Evolutionary conservation across 2,329 filamentous ascomycete species (phyloP).

Genomic region (Trichoderma citrinoviride): DNA sequence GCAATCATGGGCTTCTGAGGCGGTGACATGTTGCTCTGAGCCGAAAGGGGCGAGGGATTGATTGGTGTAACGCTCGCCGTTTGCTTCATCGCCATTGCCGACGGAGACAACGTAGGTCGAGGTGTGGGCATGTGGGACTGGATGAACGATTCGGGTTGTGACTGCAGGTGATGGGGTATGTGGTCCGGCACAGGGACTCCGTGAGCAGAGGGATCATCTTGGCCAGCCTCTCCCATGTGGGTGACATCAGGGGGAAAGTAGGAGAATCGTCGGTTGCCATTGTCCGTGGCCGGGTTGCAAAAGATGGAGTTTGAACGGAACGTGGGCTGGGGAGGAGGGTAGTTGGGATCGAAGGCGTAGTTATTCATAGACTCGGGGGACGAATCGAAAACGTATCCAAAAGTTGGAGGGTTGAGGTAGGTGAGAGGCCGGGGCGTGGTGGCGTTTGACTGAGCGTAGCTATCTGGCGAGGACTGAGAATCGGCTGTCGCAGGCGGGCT

Average conservation of each 20-base stretch:
- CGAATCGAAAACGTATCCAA: conserved; percentile 58
- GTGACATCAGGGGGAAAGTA: conserved; percentile 60
- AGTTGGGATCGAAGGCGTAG: conserved; percentile 45
- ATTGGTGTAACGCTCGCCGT: conserved; percentile 31
- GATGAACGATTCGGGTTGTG: conserved; percentile 45
- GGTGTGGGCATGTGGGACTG: conserved; percentile 32
- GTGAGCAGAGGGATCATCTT: conserved; percentile 38
- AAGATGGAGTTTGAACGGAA: conserved; percentile 69
- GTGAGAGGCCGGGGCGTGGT: conserved; percentile 36
- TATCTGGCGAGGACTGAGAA: conserved; percentile 34
- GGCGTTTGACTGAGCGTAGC: conserved; percentile 29
- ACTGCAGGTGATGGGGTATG: conserved; percentile 39
- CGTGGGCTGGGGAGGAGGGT: conserved; percentile 47
- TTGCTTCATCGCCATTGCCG: conserved; percentile 35
- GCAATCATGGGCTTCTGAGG: conserved; percentile 29
- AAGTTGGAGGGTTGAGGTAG: conserved; percentile 52
- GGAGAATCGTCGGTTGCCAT: conserved; percentile 57
- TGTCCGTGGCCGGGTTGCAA: conserved; percentile 55
- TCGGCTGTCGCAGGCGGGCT: conserved; percentile 37
- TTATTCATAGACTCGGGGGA: conserved; percentile 51
- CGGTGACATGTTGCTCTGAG: conserved; percentile 36
- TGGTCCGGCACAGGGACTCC: conserved; percentile 33
- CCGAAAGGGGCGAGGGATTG: conserved; percentile 29
- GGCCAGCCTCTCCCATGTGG: conserved; percentile 33
- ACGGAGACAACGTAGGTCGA: conserved; percentile 40